phyloP scores from a whole-genome alignment of 1,284 basidiomycete species.

The Coniophora puteana region DNA sequence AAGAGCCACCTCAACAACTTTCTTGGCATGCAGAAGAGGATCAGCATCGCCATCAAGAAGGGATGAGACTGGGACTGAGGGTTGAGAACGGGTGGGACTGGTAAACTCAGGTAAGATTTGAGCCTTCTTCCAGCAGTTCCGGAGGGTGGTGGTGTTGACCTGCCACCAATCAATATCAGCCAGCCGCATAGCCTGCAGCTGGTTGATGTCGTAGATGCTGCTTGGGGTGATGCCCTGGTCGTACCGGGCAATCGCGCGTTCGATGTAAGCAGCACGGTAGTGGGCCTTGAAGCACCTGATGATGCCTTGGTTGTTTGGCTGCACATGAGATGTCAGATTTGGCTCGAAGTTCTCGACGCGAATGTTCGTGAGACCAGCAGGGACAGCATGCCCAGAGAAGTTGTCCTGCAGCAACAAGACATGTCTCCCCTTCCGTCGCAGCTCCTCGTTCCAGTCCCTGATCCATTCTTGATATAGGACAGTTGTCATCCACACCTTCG shows the following conservation, averaged over 20 bases:
- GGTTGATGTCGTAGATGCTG: not conserved
- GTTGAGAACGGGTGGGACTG: not conserved
- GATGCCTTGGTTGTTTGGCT: constrained; percentile 4
- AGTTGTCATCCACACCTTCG: constrained; percentile 32
- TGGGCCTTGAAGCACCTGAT: constrained; percentile 27
- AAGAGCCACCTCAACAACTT: no score
- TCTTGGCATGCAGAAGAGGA: no score
- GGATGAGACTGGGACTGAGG: no score
- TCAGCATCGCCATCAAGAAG: no score
- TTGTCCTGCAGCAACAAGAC: constrained; percentile 30
- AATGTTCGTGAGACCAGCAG: constrained; percentile 15
- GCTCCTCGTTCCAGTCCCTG: constrained; percentile 18
- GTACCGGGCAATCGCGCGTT: constrained; percentile 12
- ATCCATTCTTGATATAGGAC: constrained; percentile 26
- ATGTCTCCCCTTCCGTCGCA: constrained; percentile 13
- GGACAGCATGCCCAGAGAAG: constrained; percentile 24
- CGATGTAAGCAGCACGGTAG: constrained; percentile 18
- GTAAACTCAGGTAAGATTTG: not conserved
- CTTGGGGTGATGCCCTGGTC: not conserved
- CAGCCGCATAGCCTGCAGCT: not conserved
- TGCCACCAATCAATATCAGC: not conserved
- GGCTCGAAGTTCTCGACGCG: constrained; percentile 10
- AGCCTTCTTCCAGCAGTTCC: not conserved
- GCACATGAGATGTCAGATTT: constrained; percentile 8
- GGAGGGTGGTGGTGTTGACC: not conserved